A percentile compares a stretch with the other conserved stretches of the same genome.
These are phyloP conservation scores for Ceratobasidium sp. DNA, from an alignment of 1,284 basidiomycete species.

Conservation along the genomic window DNA sequence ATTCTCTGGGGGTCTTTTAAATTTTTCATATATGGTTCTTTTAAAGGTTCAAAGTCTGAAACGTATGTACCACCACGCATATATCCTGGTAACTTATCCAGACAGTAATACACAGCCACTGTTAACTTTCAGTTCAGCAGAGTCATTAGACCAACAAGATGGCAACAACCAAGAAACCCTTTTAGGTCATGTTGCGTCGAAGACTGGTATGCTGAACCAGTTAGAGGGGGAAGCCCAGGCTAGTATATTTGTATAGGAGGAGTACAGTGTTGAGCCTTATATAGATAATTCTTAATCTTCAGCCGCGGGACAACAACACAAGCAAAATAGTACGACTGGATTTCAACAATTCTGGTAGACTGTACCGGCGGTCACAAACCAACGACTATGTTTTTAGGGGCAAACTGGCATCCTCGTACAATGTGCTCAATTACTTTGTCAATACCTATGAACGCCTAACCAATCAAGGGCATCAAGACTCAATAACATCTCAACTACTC, in stretches of 20 bases:
- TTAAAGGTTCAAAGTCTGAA: neutral
- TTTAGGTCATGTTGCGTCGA: no score
- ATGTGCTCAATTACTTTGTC: constrained; percentile 21
- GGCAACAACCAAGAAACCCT: no score
- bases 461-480: no score
- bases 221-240: no score
- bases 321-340: neutral
- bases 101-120: no score
- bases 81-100: no score
- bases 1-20: constrained; percentile 19
- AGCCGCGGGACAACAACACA: neutral
- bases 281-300: no score
- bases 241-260: no score
- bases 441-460: constrained; percentile 7
- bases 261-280: no score
- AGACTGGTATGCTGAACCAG: no score
- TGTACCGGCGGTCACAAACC: constrained; percentile 19
- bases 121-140: neutral
- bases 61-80: neutral
- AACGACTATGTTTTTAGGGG: constrained; percentile 18
- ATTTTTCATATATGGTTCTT: neutral
- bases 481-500: no score
- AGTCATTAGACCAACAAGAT: no score
- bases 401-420: neutral
- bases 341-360: neutral